phyloP scores from a whole-genome alignment of 169 alveolate species.

The Plasmodium inui region DNA sequence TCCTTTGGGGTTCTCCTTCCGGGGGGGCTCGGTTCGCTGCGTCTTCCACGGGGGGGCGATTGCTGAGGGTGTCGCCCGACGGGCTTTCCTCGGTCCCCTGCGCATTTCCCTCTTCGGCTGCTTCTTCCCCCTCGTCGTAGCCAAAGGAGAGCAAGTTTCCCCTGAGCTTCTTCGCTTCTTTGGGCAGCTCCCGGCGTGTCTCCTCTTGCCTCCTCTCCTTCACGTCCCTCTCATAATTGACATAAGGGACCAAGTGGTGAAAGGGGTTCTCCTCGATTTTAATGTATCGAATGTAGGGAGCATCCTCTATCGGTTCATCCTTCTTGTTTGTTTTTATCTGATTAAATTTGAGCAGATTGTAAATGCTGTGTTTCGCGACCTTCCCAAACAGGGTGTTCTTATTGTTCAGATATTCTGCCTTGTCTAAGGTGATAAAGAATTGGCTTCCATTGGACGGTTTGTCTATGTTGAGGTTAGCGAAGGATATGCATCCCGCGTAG shows the following conservation, averaged over 20 bases:
- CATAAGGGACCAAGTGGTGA: conserved; percentile 80
- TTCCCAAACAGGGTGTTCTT: conserved; percentile 95
- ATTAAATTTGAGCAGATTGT: conserved; percentile 79
- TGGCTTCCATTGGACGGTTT: conserved; percentile 85
- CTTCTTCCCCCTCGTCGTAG: conserved; percentile 9
- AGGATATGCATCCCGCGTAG: conserved; percentile 77
- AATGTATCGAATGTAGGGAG: conserved; percentile 19
- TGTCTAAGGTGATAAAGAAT: conserved; percentile 93
- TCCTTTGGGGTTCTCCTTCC: background rate
- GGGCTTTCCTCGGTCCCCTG: background rate
- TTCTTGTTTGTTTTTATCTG: conserved; percentile 81
- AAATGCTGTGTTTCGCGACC: conserved; percentile 86
- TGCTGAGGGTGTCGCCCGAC: background rate
- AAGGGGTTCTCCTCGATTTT: conserved; percentile 84
- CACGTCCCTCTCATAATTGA: conserved; percentile 23
- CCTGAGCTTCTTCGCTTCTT: conserved; percentile 17
- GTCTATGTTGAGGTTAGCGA: conserved; percentile 46
- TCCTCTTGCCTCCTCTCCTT: background rate
- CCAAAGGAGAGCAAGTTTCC: conserved; percentile 78
- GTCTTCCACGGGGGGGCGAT: background rate
- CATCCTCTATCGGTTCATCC: conserved; percentile 77
- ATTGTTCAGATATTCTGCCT: conserved; percentile 90
- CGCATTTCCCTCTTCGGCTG: background rate
- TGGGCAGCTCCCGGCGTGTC: background rate
- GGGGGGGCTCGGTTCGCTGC: background rate